Conservation (phyloP, 2,329 filamentous ascomycete genomes). For the Akanthomyces lecanii region DNA sequence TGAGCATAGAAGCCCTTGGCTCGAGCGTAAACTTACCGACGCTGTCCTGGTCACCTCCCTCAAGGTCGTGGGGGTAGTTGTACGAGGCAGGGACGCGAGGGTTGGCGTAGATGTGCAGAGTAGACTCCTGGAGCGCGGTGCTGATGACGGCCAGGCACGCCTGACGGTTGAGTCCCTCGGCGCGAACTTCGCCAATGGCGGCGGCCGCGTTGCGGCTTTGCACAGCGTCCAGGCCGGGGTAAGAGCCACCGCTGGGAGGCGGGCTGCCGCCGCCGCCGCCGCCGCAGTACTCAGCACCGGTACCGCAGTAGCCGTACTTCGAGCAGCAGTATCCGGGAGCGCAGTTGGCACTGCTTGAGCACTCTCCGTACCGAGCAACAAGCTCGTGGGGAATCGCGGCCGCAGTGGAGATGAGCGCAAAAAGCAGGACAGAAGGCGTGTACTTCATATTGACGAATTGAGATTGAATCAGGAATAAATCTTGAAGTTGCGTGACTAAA, state of each 20-base stretch:
- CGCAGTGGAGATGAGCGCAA: background rate
- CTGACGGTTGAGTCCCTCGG: slow-evolving; percentile 5
- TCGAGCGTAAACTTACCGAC: background rate
- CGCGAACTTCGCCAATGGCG: slow-evolving; percentile 13
- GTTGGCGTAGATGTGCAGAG: slow-evolving; percentile 13
- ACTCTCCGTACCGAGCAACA: slow-evolving; percentile 18
- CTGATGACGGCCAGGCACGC: slow-evolving; percentile 13
- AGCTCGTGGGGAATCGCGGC: slow-evolving; percentile 1
- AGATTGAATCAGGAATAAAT: background rate
- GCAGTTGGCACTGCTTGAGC: slow-evolving; percentile 20
- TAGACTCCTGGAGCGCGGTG: slow-evolving; percentile 16
- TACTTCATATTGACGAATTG: slow-evolving; percentile 4
- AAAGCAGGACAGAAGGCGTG: background rate
- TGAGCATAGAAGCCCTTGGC: background rate
- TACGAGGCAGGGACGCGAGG: slow-evolving; percentile 5
- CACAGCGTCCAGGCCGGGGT: slow-evolving; percentile 4
- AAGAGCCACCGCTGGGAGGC: background rate
- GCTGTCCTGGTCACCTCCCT: slow-evolving; percentile 13
- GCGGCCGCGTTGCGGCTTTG: slow-evolving; percentile 15
- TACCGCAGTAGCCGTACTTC: slow-evolving; percentile 22
- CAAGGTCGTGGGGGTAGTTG: slow-evolving; percentile 16
- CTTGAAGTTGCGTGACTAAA: background rate
- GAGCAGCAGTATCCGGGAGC: slow-evolving; percentile 20
- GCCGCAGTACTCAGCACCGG: slow-evolving; percentile 21
- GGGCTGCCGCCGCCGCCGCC: slow-evolving; percentile 10